These are phyloP conservation scores for Asterophora parasitica DNA, from an alignment of 768 basidiomycete genomes.

Conservation along the genomic window DNA sequence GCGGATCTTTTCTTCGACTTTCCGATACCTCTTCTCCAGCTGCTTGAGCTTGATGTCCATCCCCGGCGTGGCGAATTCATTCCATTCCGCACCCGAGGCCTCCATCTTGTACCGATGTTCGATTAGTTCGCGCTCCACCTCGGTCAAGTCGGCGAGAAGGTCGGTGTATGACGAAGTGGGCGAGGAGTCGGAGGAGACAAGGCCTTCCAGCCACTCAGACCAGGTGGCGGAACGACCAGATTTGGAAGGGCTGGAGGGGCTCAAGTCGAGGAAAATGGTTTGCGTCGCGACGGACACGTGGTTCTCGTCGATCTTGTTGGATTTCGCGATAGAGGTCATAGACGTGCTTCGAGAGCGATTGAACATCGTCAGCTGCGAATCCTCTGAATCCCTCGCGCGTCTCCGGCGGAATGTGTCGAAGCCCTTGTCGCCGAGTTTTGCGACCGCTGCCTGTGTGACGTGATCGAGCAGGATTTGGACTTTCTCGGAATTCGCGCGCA, in stretches of 20 bases:
- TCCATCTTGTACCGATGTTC: constrained; percentile 19
- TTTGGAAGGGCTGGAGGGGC: constrained; percentile 2
- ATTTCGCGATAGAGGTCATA: constrained; percentile 11
- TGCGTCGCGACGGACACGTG: constrained; percentile 25
- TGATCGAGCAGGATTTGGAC: constrained; percentile 40
- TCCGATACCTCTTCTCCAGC: constrained; percentile 38
- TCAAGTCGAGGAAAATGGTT: constrained; percentile 22
- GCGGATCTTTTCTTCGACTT: constrained; percentile 30
- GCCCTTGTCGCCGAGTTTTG: constrained; percentile 34
- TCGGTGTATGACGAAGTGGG: constrained; percentile 28
- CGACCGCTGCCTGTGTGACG: constrained; percentile 39
- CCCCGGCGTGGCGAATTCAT: constrained; percentile 11
- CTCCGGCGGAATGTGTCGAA: constrained; percentile 27
- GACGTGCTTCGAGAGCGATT: constrained; percentile 14
- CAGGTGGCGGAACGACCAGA: constrained; percentile 24
- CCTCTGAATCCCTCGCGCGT: constrained; percentile 57
- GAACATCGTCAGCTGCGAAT: constrained; percentile 55
- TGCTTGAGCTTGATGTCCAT: constrained; percentile 37
- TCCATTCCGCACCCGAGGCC: constrained; percentile 12
- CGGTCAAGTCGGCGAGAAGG: constrained; percentile 22
- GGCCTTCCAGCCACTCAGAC: constrained; percentile 35
- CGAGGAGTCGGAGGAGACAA: constrained; percentile 24
- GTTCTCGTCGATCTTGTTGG: constrained; percentile 12
- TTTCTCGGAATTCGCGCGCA: constrained; percentile 40
- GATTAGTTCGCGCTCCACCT: constrained; percentile 26